These are phyloP conservation scores for Phytophthora aleatoria DNA, from an alignment of 352 stramenopile genomes.

Conservation along the genomic window DNA sequence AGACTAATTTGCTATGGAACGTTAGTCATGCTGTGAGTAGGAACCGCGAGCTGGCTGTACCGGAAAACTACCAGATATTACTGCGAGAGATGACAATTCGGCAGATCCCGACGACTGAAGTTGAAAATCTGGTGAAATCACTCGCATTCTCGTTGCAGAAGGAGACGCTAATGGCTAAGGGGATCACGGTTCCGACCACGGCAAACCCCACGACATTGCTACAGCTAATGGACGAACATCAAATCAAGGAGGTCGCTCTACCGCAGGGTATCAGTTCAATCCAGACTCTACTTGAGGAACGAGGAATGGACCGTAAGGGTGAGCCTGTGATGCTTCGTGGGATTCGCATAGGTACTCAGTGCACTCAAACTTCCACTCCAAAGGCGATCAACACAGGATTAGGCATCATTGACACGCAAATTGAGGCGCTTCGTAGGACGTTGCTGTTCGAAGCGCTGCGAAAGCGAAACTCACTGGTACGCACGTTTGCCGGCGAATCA, in stretches of 20 bases:
- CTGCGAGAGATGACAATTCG: conserved; percentile 61
- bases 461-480: conserved; percentile 75
- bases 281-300: conserved; percentile 49
- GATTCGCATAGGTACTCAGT: conserved; percentile 66
- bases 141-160: conserved; percentile 69
- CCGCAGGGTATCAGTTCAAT: conserved; percentile 47
- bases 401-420: conserved; percentile 67
- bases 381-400: conserved; percentile 49
- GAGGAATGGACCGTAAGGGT: conserved; percentile 65
- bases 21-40: conserved; percentile 67
- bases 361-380: conserved; percentile 7
- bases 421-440: conserved; percentile 65
- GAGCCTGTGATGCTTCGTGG: conserved; percentile 62
- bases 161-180: conserved; percentile 46
- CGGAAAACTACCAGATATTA: conserved; percentile 46
- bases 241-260: conserved; percentile 57
- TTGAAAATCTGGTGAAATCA: conserved; percentile 61
- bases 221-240: conserved; percentile 58
- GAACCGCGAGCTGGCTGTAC: conserved; percentile 61
- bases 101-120: conserved; percentile 55
- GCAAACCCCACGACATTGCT: conserved; percentile 55
- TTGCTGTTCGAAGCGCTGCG: conserved; percentile 68
- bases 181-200: conserved; percentile 51
- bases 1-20: conserved; percentile 78
- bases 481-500: conserved; percentile 61